Evolutionary conservation across 768 basidiomycete species (phyloP).

Genomic region (Phylloporus scabripes): DNA sequence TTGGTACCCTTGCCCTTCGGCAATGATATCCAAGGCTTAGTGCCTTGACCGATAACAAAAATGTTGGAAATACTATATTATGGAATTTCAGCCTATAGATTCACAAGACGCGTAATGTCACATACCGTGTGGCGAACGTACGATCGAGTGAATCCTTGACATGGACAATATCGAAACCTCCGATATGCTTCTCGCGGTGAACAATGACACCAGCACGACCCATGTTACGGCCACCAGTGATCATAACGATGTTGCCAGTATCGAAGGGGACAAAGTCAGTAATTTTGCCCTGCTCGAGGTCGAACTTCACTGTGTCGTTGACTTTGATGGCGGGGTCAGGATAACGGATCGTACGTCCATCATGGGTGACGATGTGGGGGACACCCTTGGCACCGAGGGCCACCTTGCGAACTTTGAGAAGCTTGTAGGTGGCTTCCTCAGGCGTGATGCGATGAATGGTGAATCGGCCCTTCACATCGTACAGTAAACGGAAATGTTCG

Average conservation of each 20-base stretch:
- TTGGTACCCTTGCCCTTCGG: slow-evolving; percentile 98
- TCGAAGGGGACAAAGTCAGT: slow-evolving; percentile 92
- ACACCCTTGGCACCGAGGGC: slow-evolving; percentile 92
- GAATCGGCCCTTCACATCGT: slow-evolving; percentile 99
- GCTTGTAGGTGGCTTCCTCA: slow-evolving; percentile 96
- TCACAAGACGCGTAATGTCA: slow-evolving; percentile 6
- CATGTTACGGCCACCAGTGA: slow-evolving; percentile 99
- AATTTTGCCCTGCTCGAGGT: slow-evolving; percentile 93
- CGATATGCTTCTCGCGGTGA: slow-evolving; percentile 94
- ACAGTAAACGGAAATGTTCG: slow-evolving; percentile 98
- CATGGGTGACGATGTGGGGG: slow-evolving; percentile 96
- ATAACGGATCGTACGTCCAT: slow-evolving; percentile 99
- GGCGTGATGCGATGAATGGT: slow-evolving; percentile 98
- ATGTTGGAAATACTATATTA: slow-evolving; percentile 82
- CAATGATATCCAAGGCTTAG: slow-evolving; percentile 94
- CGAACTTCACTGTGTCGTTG: slow-evolving; percentile 98
- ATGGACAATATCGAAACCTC: slow-evolving; percentile 98
- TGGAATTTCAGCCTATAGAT: not conserved
- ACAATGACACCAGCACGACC: slow-evolving; percentile 95
- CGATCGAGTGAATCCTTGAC: slow-evolving; percentile 93
- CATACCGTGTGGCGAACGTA: slow-evolving; percentile 95
- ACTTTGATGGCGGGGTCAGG: slow-evolving; percentile 93
- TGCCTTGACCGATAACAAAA: slow-evolving; percentile 95
- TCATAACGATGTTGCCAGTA: slow-evolving; percentile 93
- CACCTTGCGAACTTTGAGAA: slow-evolving; percentile 88